Evolutionary conservation across 2,329 filamentous ascomycete species (phyloP).

Genomic region (Fusarium sp.): DNA sequence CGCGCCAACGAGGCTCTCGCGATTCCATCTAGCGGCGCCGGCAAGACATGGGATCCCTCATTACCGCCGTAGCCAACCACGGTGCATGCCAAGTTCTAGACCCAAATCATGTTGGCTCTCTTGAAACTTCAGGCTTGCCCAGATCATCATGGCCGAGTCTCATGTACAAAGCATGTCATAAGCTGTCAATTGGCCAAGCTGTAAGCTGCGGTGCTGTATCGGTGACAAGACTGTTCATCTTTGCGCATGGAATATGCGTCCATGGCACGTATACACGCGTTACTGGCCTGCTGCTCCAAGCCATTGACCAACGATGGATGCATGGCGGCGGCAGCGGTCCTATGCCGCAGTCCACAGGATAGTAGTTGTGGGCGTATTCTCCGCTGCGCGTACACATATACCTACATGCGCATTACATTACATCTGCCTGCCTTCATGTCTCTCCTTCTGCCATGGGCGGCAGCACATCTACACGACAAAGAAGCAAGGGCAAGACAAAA

Average conservation of each 20-base stretch:
- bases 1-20: not conserved
- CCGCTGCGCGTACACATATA: conserved; percentile 13
- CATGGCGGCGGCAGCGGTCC: conserved; percentile 9
- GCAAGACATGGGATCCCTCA: not conserved
- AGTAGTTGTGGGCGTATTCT: conserved; percentile 5
- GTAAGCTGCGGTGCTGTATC: not conserved
- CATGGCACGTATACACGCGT: conserved; percentile 29
- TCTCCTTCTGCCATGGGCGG: conserved; percentile 19
- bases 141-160: not conserved
- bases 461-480: conserved; percentile 1
- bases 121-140: not conserved
- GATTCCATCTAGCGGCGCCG: not conserved
- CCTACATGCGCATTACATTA: conserved; percentile 1
- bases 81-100: conserved; percentile 7
- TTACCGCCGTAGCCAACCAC: not conserved
- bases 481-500: conserved; percentile 9
- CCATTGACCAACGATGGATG: conserved; percentile 6
- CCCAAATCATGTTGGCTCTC: not conserved
- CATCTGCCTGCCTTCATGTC: not conserved
- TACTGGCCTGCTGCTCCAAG: conserved; percentile 18
- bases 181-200: not conserved
- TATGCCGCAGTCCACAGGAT: not conserved
- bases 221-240: not conserved
- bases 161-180: conserved; percentile 3
- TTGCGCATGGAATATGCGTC: not conserved